Base-by-base conservation (phyloP, 768 basidiomycete species). In the Podaxis sp. region DNA sequence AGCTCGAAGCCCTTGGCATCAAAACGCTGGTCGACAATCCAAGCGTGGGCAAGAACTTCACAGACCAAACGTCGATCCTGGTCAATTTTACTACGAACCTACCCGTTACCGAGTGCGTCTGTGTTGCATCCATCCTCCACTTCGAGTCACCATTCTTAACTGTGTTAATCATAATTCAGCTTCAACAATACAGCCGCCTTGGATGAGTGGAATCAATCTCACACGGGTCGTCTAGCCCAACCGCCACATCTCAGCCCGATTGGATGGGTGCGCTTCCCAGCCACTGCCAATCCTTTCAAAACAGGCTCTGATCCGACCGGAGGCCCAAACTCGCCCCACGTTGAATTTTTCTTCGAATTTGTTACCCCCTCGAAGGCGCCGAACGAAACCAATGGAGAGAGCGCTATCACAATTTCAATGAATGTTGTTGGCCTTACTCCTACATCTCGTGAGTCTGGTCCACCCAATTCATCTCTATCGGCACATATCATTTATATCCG, bases 31-130 rank as follows among this genome's bases (percentile, higher is more conserved):
- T 68, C 3, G 46, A 66, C 57, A 65, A 64, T 22, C 60, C 63
- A 3, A 63, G 57, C 38, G 67, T 66, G 4, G 65, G 65, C 4
- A 63, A 63, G 58, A 66, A 66, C n/a, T 52, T 66, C 13, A 66
- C 68, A 3, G 75, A 72, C 55, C 74, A 75, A 19, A 61, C 43
- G 5, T 25, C 68, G 24, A 65, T 70, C 50, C 46, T 17, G 38
- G 27, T 59, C 67, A 29, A 27, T 49, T 25, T 65, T 51, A 27
- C 43, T 11, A 60, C 49, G 3, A 66, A 67, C 22, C 29, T 57
- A 2, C 66, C 68, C 7, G 25, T 64, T 5, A 62, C 59, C 4
- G 58, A 63, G 55, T 61, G 6, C 33, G 60, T 56, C 65, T 41
- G 8, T 8, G 33, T 33, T 33, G 2, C 2, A 33, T 33, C 33